phyloP scores from a whole-genome alignment of 495 filamentous ascomycete genomes.

The Halenospora varia region DNA sequence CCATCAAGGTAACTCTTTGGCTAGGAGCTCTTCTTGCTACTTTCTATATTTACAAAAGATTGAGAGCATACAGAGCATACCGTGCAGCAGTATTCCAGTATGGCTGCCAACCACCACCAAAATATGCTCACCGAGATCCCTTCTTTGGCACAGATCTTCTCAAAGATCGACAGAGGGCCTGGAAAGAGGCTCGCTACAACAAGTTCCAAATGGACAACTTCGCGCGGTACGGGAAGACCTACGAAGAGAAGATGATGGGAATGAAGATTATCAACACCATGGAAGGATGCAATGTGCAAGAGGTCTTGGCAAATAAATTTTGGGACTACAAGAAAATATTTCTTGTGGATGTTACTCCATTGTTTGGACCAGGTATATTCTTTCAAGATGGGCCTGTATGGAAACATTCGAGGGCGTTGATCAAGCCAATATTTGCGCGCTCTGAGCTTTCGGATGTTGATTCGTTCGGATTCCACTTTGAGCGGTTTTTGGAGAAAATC shows the following conservation, averaged over 20 bases:
- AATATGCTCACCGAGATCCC: background rate
- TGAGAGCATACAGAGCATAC: background rate
- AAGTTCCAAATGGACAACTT: background rate
- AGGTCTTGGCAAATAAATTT: background rate
- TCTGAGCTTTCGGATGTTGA: conserved; percentile 1
- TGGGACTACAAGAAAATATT: background rate
- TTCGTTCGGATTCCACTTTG: background rate
- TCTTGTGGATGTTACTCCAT: background rate
- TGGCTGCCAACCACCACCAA: background rate
- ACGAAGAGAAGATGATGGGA: conserved; percentile 1
- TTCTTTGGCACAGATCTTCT: background rate
- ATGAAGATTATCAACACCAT: conserved; percentile 3
- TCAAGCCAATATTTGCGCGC: background rate
- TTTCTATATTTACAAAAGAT: too few species aligned
- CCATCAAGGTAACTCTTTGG: too few species aligned
- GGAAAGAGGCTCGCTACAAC: background rate
- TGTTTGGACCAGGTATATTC: conserved; percentile 4
- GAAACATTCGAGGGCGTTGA: conserved; percentile 4
- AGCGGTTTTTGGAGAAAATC: background rate
- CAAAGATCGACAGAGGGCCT: background rate
- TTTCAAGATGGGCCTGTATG: background rate
- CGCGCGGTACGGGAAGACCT: background rate
- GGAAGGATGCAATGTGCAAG: background rate
- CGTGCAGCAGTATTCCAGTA: background rate
- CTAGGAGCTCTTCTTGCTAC: too few species aligned